Evolutionary conservation across 2,329 filamentous ascomycete species (phyloP).

Genomic region (Aspergillus brunneoviolaceus): DNA sequence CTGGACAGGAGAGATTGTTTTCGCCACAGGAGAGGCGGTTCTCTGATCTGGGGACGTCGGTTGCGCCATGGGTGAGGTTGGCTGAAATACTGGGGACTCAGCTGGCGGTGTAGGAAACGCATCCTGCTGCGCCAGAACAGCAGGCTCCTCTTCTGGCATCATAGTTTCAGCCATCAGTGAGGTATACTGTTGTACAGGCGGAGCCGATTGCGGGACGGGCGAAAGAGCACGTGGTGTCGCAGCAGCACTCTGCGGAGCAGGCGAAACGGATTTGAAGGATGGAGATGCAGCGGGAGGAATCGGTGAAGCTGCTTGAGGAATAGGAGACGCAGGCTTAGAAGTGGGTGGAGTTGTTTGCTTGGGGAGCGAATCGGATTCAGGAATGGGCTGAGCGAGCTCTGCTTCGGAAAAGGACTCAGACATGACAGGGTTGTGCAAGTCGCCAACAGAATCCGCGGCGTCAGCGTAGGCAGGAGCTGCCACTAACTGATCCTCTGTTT

Average conservation of each 20-base stretch:
- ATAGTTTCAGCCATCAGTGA: conserved; percentile 13
- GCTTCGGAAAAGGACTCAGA: conserved; percentile 12
- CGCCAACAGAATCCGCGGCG: conserved; percentile 12
- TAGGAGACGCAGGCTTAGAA: conserved; percentile 20
- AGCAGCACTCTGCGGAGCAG: conserved; percentile 8
- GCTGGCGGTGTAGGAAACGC: conserved; percentile 16
- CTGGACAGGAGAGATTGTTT: conserved; percentile 15
- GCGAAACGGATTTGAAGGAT: conserved; percentile 18
- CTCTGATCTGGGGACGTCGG: conserved; percentile 18
- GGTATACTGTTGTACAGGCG: conserved; percentile 14
- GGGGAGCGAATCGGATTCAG: conserved; percentile 8
- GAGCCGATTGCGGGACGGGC: conserved; percentile 10
- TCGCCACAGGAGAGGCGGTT: conserved; percentile 19
- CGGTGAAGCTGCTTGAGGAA: conserved; percentile 13
- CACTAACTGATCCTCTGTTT: conserved; percentile 31
- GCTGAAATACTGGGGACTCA: conserved; percentile 17
- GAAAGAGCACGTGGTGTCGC: conserved; percentile 14
- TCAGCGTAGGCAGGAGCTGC: conserved; percentile 25
- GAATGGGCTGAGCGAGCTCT: conserved; percentile 10
- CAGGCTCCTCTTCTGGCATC: conserved; percentile 13
- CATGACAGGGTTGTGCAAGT: conserved; percentile 17
- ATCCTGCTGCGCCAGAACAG: conserved; percentile 11
- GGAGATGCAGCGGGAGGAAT: conserved; percentile 9
- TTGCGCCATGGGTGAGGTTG: conserved; percentile 13
- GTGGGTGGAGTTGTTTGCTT: conserved; percentile 16